phyloP scores from a whole-genome alignment of 805 yeast species.

The Ogataea pignaliae region DNA sequence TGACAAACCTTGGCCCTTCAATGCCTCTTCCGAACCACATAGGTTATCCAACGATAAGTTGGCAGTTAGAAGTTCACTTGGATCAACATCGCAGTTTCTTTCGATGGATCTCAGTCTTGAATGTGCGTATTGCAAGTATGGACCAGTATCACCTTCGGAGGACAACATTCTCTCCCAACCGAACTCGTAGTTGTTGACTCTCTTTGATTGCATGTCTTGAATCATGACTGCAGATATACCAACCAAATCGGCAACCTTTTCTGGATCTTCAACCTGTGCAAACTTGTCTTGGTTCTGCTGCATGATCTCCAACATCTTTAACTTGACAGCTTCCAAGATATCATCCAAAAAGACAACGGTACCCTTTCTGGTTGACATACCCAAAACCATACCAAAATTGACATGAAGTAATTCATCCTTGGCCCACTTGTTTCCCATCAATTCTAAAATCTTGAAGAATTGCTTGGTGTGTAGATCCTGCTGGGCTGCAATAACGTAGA shows the following conservation, averaged over 20 bases:
- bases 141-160: conserved; percentile 99
- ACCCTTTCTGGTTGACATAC: conserved; percentile 98
- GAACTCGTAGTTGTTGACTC: conserved; percentile 93
- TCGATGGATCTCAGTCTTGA: conserved; percentile 93
- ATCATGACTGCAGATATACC: conserved; percentile 98
- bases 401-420: conserved; percentile 62
- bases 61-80: conserved; percentile 24
- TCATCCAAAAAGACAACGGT: conserved; percentile 97
- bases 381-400: conserved; percentile 96
- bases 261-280: conserved; percentile 90
- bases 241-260: conserved; percentile 87
- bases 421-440: conserved; percentile 89
- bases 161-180: conserved; percentile 98
- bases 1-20: conserved; percentile 19
- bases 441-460: conserved; percentile 88
- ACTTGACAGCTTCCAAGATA: conserved; percentile 89
- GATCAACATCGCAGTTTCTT: conserved; percentile 64
- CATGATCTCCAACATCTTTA: conserved; percentile 96
- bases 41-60: conserved; percentile 27
- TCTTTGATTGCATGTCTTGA: conserved; percentile 97
- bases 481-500: conserved; percentile 93
- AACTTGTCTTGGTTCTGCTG: conserved; percentile 85
- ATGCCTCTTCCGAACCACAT: conserved; percentile 25
- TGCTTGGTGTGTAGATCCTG: conserved; percentile 94
- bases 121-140: conserved; percentile 97